Base-by-base conservation (phyloP, 2,329 filamentous ascomycete genomes). In the Biscogniauxia sp. region DNA sequence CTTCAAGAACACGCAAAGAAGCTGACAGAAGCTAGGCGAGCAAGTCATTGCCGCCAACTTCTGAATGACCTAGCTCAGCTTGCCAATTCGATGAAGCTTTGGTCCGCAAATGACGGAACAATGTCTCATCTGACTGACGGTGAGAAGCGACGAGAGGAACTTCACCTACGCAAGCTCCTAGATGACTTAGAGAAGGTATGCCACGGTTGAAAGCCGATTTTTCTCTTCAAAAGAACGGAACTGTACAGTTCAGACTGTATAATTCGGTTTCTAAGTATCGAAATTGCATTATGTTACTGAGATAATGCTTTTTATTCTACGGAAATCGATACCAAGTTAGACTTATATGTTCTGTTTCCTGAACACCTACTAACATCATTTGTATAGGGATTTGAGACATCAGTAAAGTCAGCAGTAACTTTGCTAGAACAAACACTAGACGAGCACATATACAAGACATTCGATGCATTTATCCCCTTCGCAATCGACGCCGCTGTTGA, bases 1-100 rank as follows among this genome's bases (percentile, higher is more conserved):
- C 76, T 89, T 0, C 84, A 85, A 66, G 75, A 75, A 0, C 86
- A 90, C 64, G 87, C 85, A 57, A 82, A 80, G 61, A 81, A 81
- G 51, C 73, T 88, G 2, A 88, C 86, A 0, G 80, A 84, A 25
- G 56, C 64, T 5, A 63, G 63, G 11, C 68, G 72, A 25, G 71
- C 76, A 5, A 75, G 74, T 4, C 76, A 73, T 19, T 82, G 77
- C 55, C 77, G 77, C 8, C 72, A 70, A 1, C 87, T 87, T 61
- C 72, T 89, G 2, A 82, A 80, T 11, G 78, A 76, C 28, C 56
- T 87, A 3, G 77, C 74, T 51, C 79, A 82, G 61, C 67, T 86
- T 0, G 61, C 87, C 2, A 82, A 80, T 28, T 85, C 83, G 0
- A 72, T 88, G 55, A 76, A 70, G 8, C 64, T 67, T 63, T 69